Conservation (phyloP, 768 basidiomycete species). For the Xerocomellus dryophilus region DNA sequence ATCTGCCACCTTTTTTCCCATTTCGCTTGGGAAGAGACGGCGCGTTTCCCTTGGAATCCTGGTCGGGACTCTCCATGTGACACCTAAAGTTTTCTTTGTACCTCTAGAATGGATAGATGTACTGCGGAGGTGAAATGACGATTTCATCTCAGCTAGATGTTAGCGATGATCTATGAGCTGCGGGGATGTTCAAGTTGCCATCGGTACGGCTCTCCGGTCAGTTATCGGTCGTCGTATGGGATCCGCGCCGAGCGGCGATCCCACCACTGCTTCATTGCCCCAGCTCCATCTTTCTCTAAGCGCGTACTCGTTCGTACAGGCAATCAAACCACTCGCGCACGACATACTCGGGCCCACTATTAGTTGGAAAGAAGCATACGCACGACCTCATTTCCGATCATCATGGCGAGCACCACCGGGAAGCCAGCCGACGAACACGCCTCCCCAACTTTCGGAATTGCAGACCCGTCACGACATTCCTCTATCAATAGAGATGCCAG, state of each 20-base stretch:
- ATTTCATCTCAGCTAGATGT: background rate
- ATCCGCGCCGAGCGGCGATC: too few species aligned
- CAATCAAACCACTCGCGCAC: background rate
- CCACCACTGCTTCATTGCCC: too few species aligned
- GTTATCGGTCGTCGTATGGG: too few species aligned
- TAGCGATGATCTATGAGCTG: too few species aligned
- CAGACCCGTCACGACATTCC: background rate
- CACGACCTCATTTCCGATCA: too few species aligned
- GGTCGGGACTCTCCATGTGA: background rate
- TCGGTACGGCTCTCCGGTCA: too few species aligned
- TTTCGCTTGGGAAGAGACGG: background rate
- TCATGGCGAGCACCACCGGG: background rate
- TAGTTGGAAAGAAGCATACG: background rate
- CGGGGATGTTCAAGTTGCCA: too few species aligned
- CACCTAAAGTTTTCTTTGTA: slow-evolving; percentile 1
- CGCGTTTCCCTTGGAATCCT: background rate
- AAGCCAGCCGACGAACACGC: background rate
- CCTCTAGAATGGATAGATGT: slow-evolving; percentile 5
- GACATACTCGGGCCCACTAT: background rate
- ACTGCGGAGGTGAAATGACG: background rate
- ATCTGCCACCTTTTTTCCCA: background rate
- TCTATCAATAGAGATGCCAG: background rate
- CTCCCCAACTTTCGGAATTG: background rate
- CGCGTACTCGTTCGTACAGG: background rate
- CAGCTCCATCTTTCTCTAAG: too few species aligned